These are phyloP conservation scores for Clavariopsis aquatica DNA, from an alignment of 495 filamentous ascomycete species.

Conservation along the genomic window DNA sequence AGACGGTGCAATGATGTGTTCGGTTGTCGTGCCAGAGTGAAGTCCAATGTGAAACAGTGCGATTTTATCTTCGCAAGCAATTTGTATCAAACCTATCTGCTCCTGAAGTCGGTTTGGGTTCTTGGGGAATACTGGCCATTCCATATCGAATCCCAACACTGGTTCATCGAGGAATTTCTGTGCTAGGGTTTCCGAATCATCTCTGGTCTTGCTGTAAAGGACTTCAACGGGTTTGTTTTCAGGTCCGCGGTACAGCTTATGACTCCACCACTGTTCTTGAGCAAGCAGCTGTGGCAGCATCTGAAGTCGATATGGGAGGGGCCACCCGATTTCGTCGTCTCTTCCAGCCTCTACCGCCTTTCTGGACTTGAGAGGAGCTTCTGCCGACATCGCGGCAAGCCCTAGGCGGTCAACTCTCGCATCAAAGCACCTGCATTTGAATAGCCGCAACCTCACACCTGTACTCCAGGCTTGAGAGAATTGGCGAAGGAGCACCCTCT, in stretches of 20 bases:
- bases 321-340: conserved; percentile 8
- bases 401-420: not conserved
- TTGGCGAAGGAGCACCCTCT: not conserved
- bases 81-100: conserved; percentile 77
- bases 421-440: not conserved
- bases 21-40: conserved; percentile 37
- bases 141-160: conserved; percentile 64
- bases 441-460: not conserved
- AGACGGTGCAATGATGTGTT: conserved; percentile 66
- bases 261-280: conserved; percentile 56
- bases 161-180: conserved; percentile 33
- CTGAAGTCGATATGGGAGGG: conserved; percentile 12
- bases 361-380: not conserved
- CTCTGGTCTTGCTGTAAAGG: conserved; percentile 72
- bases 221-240: conserved; percentile 57
- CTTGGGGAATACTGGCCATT: conserved; percentile 59
- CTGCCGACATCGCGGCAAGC: not conserved
- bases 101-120: conserved; percentile 49
- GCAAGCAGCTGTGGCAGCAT: not conserved
- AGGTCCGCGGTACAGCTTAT: conserved; percentile 60
- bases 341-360: not conserved
- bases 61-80: conserved; percentile 77
- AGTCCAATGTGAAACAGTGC: conserved; percentile 76
- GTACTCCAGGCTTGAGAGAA: too few species aligned
- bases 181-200: conserved; percentile 60